A percentile compares a stretch with the other conserved stretches of the same genome.
Evolutionary conservation across 2,329 filamentous ascomycete genomes (phyloP).

Genomic region (Ophiosphaerella narmari): DNA sequence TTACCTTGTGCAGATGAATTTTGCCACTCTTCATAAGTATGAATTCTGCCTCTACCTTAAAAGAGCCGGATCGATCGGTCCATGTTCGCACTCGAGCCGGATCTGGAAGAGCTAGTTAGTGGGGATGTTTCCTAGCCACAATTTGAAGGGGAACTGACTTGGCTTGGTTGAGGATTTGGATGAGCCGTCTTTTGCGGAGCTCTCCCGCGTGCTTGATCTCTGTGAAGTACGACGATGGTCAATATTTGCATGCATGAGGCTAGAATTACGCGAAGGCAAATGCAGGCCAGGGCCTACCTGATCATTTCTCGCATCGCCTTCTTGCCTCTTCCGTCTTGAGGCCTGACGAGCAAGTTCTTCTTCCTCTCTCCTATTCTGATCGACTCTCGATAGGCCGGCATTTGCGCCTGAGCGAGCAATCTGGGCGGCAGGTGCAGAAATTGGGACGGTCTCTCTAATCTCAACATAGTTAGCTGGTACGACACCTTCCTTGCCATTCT

Average conservation of each 20-base stretch:
- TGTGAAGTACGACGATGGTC: conserved; percentile 72
- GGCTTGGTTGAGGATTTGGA: conserved; percentile 65
- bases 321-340: conserved; percentile 64
- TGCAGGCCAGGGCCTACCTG: conserved; percentile 79
- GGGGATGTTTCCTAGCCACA: not conserved
- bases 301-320: conserved; percentile 58
- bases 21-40: conserved; percentile 93
- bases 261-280: conserved; percentile 79
- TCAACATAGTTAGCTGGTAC: conserved; percentile 97
- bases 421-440: conserved; percentile 54
- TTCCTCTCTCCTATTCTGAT: conserved; percentile 80
- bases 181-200: conserved; percentile 57
- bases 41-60: conserved; percentile 97
- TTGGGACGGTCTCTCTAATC: conserved; percentile 69
- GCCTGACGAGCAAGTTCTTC: conserved; percentile 82
- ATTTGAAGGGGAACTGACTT: conserved; percentile 62
- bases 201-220: conserved; percentile 72
- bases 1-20: conserved; percentile 96
- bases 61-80: conserved; percentile 94
- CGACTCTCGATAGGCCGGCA: conserved; percentile 69
- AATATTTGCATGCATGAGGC: conserved; percentile 69
- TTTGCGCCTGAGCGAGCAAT: conserved; percentile 60
- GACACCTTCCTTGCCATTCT: conserved; percentile 92
- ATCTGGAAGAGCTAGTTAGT: conserved; percentile 55
- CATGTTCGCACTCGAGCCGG: conserved; percentile 81